Evolutionary conservation across 140 eudicot species (phyloP).

Genomic region (Stevia rebaudiana): DNA sequence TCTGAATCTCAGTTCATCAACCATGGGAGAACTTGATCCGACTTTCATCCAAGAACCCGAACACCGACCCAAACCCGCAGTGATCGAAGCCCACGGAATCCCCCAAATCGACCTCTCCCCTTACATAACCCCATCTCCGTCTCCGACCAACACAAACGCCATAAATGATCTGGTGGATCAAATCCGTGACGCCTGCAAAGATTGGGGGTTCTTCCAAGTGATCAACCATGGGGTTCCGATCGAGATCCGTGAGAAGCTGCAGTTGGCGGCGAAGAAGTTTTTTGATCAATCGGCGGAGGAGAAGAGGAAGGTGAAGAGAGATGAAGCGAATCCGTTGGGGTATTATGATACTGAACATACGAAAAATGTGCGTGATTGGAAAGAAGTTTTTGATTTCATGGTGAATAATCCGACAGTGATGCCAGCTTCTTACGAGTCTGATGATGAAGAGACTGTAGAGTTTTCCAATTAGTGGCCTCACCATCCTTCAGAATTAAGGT

Average conservation of each 20-base stretch:
- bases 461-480: slow-evolving; percentile 55
- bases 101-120: slow-evolving; percentile 64
- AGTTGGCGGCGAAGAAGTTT: slow-evolving; percentile 40
- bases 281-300: slow-evolving; percentile 45
- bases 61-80: slow-evolving; percentile 56
- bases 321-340: slow-evolving; percentile 52
- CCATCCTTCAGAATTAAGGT: slow-evolving; percentile 52
- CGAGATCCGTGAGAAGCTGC: slow-evolving; percentile 35
- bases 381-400: slow-evolving; percentile 57
- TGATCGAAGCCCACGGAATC: slow-evolving; percentile 45
- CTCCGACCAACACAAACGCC: not conserved
- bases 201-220: slow-evolving; percentile 82
- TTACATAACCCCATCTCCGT: slow-evolving; percentile 3
- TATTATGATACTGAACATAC: slow-evolving; percentile 70
- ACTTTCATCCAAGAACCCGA: slow-evolving; percentile 61
- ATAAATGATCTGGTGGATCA: slow-evolving; percentile 29
- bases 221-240: slow-evolving; percentile 67
- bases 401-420: slow-evolving; percentile 37
- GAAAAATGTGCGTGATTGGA: slow-evolving; percentile 75
- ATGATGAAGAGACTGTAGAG: slow-evolving; percentile 21
- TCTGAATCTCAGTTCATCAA: not conserved
- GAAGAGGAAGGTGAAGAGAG: slow-evolving; percentile 57
- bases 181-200: slow-evolving; percentile 46
- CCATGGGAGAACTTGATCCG: slow-evolving; percentile 70
- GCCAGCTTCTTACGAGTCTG: slow-evolving; percentile 45